Evolutionary conservation across 2,329 filamentous ascomycete species (phyloP).

Genomic region (Alternaria metachromatica): DNA sequence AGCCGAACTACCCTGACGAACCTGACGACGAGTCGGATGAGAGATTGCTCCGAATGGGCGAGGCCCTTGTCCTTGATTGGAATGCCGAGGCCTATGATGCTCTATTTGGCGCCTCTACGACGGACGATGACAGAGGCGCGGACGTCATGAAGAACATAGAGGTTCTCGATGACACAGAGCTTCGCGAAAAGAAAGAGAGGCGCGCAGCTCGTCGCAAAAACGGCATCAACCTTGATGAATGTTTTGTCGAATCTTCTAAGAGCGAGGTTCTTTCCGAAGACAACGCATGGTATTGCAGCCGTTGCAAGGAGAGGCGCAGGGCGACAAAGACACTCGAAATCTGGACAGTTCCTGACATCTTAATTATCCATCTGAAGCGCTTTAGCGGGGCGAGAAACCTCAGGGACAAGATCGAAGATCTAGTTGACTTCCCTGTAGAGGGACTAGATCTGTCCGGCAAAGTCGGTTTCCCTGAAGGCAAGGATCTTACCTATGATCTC

Average conservation of each 20-base stretch:
- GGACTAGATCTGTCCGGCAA: constrained; percentile 81
- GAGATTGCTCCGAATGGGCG: constrained; percentile 77
- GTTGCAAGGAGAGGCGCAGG: constrained; percentile 90
- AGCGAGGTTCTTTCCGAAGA: constrained; percentile 92
- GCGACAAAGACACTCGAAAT: constrained; percentile 97
- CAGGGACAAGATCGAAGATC: constrained; percentile 87
- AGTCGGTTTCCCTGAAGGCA: constrained; percentile 80
- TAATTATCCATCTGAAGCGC: constrained; percentile 93
- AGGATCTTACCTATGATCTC: constrained; percentile 86
- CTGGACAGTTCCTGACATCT: constrained; percentile 94
- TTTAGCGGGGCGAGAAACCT: constrained; percentile 86
- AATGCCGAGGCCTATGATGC: constrained; percentile 70
- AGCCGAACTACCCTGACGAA: constrained; percentile 39
- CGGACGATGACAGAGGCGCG: constrained; percentile 63
- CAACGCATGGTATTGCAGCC: constrained; percentile 96
- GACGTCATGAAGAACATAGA: constrained; percentile 64
- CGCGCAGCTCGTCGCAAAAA: constrained; percentile 72
- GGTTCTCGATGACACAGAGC: constrained; percentile 64
- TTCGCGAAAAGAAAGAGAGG: constrained; percentile 67
- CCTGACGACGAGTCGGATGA: constrained; percentile 56
- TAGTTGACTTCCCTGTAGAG: constrained; percentile 90
- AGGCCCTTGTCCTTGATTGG: constrained; percentile 91
- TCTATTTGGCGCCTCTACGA: constrained; percentile 64
- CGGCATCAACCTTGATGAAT: constrained; percentile 86
- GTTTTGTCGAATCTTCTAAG: constrained; percentile 92